These are phyloP conservation scores for Zalerion maritima DNA, from an alignment of 495 filamentous ascomycete species.

Conservation along the genomic window DNA sequence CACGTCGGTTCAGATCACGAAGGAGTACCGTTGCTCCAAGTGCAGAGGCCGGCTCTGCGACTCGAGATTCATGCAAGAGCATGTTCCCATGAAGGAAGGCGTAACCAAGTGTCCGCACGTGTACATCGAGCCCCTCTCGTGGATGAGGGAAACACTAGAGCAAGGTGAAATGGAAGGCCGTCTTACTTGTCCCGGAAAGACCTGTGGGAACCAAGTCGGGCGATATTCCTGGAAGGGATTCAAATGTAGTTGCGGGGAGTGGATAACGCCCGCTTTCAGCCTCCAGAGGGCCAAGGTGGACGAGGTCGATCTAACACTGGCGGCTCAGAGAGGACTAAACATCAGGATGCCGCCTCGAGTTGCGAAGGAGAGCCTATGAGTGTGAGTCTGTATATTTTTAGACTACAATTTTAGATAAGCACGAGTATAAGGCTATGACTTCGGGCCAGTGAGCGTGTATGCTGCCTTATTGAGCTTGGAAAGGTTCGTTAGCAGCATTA, in stretches of 20 bases:
- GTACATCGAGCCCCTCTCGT: constrained; percentile 79
- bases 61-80: constrained; percentile 23
- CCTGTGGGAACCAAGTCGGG: constrained; percentile 68
- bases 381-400: too few relatives aligned
- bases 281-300: constrained; percentile 71
- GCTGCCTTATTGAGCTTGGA: too few relatives aligned
- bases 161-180: constrained; percentile 66
- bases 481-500: too few relatives aligned
- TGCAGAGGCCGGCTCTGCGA: constrained; percentile 40
- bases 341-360: constrained; percentile 21
- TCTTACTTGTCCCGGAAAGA: constrained; percentile 62
- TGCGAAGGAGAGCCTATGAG: constrained; percentile 16
- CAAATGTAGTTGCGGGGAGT: constrained; percentile 78
- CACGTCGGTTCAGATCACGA: constrained; percentile 12
- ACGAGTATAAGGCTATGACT: too few relatives aligned
- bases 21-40: constrained; percentile 48
- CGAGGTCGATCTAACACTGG: constrained; percentile 29
- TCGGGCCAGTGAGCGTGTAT: too few relatives aligned
- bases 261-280: constrained; percentile 84
- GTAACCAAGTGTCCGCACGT: constrained; percentile 62
- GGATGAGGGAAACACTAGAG: constrained; percentile 78
- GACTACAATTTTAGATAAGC: too few relatives aligned
- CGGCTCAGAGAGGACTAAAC: constrained; percentile 12
- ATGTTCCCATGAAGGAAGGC: too few relatives aligned
- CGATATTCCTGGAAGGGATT: constrained; percentile 94